Conservation (phyloP, 208 protist species). For the Leishmania lainsoni region DNA sequence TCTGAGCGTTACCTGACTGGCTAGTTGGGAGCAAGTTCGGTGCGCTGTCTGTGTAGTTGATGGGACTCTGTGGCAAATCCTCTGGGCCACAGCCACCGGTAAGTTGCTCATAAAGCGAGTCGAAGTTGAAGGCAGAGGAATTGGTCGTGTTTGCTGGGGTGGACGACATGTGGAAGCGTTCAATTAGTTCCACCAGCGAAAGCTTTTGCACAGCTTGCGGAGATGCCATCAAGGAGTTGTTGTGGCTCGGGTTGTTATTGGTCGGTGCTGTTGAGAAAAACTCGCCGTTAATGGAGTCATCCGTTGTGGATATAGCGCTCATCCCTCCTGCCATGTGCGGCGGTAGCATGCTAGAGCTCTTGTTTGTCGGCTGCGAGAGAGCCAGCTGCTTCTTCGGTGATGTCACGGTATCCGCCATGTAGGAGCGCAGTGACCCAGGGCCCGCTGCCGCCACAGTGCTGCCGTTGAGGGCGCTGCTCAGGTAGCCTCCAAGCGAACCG, state of each 20-base stretch:
- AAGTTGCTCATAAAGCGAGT: slow-evolving; percentile 59
- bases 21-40: neutral
- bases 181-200: slow-evolving; percentile 52
- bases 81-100: slow-evolving; percentile 30
- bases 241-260: slow-evolving; percentile 16
- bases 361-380: slow-evolving; percentile 25
- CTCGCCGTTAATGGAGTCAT: slow-evolving; percentile 27
- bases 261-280: slow-evolving; percentile 30
- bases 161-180: slow-evolving; percentile 39
- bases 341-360: slow-evolving; percentile 25
- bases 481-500: slow-evolving; percentile 18
- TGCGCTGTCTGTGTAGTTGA: slow-evolving; percentile 24
- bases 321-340: neutral
- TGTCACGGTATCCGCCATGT: slow-evolving; percentile 22
- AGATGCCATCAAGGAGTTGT: slow-evolving; percentile 45
- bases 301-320: slow-evolving; percentile 1
- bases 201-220: slow-evolving; percentile 47
- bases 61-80: slow-evolving; percentile 23
- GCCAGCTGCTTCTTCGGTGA: slow-evolving; percentile 35
- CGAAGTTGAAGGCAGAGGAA: slow-evolving; percentile 38
- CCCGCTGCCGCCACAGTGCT: neutral
- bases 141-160: slow-evolving; percentile 8
- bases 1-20: neutral
- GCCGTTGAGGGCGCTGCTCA: slow-evolving; percentile 20
- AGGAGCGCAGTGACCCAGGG: slow-evolving; percentile 1